Conservation (phyloP, 2,329 filamentous ascomycete species). For the Pseudogymnoascus sp. region DNA sequence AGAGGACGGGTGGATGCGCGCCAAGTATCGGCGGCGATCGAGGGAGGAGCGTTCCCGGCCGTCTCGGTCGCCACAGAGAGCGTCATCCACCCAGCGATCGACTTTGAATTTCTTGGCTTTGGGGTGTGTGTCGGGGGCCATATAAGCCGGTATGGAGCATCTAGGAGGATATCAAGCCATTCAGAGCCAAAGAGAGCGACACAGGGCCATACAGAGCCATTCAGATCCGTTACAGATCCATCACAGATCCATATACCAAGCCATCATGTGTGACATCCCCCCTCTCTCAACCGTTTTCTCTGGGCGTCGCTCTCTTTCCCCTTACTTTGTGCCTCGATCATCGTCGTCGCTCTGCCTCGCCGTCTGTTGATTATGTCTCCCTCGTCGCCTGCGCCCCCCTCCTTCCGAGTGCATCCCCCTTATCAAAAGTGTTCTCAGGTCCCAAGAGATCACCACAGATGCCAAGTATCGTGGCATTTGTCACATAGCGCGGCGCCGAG, state of each 20-base stretch:
- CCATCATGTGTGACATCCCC: neutral
- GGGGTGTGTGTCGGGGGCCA: neutral
- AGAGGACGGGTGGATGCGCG: neutral
- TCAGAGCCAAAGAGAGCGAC: neutral
- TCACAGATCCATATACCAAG: neutral
- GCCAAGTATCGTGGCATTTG: slow-evolving; percentile 28
- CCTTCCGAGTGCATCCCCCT: neutral
- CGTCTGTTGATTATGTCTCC: neutral
- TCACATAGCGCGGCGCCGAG: slow-evolving; percentile 55
- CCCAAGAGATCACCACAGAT: neutral
- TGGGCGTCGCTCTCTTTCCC: slow-evolving; percentile 1
- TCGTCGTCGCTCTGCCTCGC: neutral
- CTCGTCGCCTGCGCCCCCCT: neutral
- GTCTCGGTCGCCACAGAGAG: neutral
- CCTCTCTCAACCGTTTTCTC: neutral
- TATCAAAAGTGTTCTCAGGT: neutral
- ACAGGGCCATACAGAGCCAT: neutral
- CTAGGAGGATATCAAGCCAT: neutral
- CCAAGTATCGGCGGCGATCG: neutral
- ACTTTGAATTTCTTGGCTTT: neutral
- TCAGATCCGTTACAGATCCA: neutral
- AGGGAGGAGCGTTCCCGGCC: neutral
- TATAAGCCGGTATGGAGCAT: neutral
- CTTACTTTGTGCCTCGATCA: neutral
- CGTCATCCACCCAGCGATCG: neutral